Evolutionary conservation across 768 basidiomycete species (phyloP), one percentile per base, ranked within the genome.

Genomic region (Cystofilobasidium bisporidii): DNA sequence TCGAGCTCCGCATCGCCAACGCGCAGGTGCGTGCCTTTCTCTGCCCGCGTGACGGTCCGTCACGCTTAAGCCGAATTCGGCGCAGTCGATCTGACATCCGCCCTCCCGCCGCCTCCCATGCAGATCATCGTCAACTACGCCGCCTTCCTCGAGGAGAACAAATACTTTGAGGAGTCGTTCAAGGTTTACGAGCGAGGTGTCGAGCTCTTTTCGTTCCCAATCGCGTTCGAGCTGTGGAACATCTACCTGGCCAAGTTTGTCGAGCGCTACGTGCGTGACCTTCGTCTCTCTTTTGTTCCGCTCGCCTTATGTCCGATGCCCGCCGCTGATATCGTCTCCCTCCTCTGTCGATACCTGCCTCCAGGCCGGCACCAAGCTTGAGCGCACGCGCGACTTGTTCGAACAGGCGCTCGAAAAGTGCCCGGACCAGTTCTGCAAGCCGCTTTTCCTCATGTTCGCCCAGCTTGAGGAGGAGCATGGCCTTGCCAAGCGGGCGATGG

Each of bases 141-240:
- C 2, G 85, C 88, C 5, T 99, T 98, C 82, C 79, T 99, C 58
- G 94, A 98, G 76, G 94, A 97, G 76, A 94, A 97, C 78, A 85
- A 91, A 72, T 99, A 98, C 78, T 99, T 88, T 78, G 96, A 99
- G 73, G 96, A 98, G 73, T 91, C 90, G 77, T 99, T 98, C 85
- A 96, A 92, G 83, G 89, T 94, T 30, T 99, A 97, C 75, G 96
- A 98, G 76, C 86, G 93, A 30, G 96, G 96, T 57, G 91, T 94
- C 14, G 94, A 98, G 71, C 80, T 98, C 36, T 98, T 98, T 81
- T 94, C 93, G 12, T 98, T 90, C 82, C 96, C 96, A 0, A 86
- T 98, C 69, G 93, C 91, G 4, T 98, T 97, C 77, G 96, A 99
- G 78, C 86, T 99, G 71, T 98, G 96, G 94, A 98, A 99, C 76